These are phyloP conservation scores for Salix arbutifolia DNA, from an alignment of 345 rosid species.

Conservation along the genomic window DNA sequence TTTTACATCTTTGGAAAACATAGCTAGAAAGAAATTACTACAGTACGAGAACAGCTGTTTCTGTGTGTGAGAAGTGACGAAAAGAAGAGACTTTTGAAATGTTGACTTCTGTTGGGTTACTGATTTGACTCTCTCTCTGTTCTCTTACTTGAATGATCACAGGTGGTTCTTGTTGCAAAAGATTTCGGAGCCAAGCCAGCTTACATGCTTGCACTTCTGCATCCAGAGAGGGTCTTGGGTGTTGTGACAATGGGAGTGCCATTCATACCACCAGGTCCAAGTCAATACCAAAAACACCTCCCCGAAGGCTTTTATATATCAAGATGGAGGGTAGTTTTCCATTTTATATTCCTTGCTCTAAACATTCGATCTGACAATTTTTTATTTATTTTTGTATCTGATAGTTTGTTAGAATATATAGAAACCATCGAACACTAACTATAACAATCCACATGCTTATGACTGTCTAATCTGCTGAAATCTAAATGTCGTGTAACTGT, in stretches of 20 bases:
- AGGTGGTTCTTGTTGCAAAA: conserved; percentile 53
- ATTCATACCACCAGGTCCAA: conserved; percentile 15
- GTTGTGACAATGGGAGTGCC: conserved; percentile 52
- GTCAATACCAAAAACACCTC: conserved; percentile 18
- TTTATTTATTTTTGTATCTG: too few species aligned
- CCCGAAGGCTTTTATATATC: conserved; percentile 53
- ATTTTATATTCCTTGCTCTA: neutral
- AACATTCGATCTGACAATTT: neutral
- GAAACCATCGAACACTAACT: neutral
- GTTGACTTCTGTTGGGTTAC: neutral
- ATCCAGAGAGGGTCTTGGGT: conserved; percentile 45
- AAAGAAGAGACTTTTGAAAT: neutral
- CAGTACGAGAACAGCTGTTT: too few species aligned
- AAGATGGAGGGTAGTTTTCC: conserved; percentile 46
- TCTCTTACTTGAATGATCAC: neutral
- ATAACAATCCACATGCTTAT: neutral
- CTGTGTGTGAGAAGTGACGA: neutral
- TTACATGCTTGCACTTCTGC: conserved; percentile 36
- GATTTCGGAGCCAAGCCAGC: conserved; percentile 47
- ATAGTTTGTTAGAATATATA: neutral
- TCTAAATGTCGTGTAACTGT: neutral
- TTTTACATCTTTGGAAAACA: too few species aligned
- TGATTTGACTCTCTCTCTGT: neutral
- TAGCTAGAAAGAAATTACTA: too few species aligned
- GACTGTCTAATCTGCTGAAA: neutral